Conservation (phyloP, 192 early-diverging fungal species). For the Entophlyctis luteolus region DNA sequence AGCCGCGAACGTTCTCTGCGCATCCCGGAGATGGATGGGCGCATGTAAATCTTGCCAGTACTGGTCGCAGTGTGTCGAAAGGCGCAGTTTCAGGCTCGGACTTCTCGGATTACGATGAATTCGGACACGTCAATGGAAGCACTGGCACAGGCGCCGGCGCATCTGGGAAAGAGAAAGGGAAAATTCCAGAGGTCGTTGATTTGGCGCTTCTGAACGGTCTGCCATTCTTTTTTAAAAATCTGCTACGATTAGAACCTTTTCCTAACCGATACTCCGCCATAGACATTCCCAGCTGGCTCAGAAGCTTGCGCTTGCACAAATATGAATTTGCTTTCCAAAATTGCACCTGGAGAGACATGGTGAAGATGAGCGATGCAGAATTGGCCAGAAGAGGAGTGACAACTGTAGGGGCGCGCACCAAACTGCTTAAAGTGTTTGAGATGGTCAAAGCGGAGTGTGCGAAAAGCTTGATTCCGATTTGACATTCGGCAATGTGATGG, state of each 20-base stretch:
- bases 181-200: conserved; percentile 69
- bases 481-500: no score
- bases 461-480: conserved; percentile 14
- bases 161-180: conserved; percentile 66
- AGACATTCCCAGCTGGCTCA: conserved; percentile 92
- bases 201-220: conserved; percentile 69
- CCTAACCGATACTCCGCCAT: not conserved
- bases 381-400: conserved; percentile 80
- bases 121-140: conserved; percentile 22
- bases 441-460: conserved; percentile 43
- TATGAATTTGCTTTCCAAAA: conserved; percentile 85
- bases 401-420: conserved; percentile 90
- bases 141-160: conserved; percentile 1
- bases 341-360: conserved; percentile 84
- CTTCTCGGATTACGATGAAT: conserved; percentile 40
- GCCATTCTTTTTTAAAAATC: conserved; percentile 1
- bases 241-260: not conserved
- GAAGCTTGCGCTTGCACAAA: conserved; percentile 90
- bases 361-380: conserved; percentile 77
- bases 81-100: conserved; percentile 23
- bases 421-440: conserved; percentile 97
- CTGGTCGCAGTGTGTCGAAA: conserved; percentile 23
- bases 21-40: conserved; percentile 44
- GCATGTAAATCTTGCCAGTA: conserved; percentile 27
- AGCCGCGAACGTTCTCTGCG: not conserved